Percentiles rank a stretch among this genome's conserved stretches.
Evolutionary conservation across 768 basidiomycete species (phyloP).

Genomic region (Amanita fuliginea): DNA sequence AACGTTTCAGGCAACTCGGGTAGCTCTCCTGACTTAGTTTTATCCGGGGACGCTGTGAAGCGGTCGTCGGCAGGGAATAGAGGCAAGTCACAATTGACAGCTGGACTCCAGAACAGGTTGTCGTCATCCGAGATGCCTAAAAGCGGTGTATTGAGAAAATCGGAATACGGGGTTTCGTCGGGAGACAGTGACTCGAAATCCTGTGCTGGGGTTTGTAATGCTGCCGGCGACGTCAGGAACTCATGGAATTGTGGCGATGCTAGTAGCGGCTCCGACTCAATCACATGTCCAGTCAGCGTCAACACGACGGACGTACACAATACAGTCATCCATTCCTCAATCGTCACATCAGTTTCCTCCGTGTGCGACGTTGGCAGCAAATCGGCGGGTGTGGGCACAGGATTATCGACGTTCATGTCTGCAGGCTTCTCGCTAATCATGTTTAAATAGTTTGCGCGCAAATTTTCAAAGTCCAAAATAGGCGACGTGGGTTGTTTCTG

Average conservation of each 20-base stretch:
- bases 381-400: conserved; percentile 14
- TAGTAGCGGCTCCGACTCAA: conserved; percentile 9
- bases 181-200: conserved; percentile 25
- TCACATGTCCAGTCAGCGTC: conserved; percentile 8
- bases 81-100: conserved; percentile 14
- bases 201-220: conserved; percentile 12
- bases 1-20: conserved; percentile 12
- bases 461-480: conserved; percentile 32
- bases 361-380: conserved; percentile 13
- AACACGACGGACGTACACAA: conserved; percentile 7
- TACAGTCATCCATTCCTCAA: conserved; percentile 8
- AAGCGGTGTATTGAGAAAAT: conserved; percentile 28
- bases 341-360: conserved; percentile 12
- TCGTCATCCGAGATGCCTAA: conserved; percentile 14
- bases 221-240: conserved; percentile 22
- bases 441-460: conserved; percentile 54
- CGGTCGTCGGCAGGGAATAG: conserved; percentile 13
- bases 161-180: conserved; percentile 23
- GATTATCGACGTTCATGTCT: conserved; percentile 20
- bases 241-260: conserved; percentile 14
- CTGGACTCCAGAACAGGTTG: conserved; percentile 16
- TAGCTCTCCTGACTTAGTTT: conserved; percentile 5
- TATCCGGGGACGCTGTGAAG: neutral
- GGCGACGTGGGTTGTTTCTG: conserved; percentile 18
- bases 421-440: conserved; percentile 52